phyloP scores from a whole-genome alignment of 2,329 filamentous ascomycete genomes.

The Blastomyces silverae region DNA sequence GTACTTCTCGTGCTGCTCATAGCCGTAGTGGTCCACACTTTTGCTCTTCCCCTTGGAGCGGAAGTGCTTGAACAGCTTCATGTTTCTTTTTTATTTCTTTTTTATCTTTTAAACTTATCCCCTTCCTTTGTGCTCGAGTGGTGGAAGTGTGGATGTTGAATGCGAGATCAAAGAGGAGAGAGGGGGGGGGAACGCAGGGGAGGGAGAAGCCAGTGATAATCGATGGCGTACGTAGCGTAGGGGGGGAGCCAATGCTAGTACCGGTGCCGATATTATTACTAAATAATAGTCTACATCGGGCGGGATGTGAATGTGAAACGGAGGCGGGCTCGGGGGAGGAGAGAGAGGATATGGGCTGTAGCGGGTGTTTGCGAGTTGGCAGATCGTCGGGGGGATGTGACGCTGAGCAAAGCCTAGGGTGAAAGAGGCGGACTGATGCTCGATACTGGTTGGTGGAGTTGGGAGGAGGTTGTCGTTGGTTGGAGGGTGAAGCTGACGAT shows the following conservation, averaged over 20 bases:
- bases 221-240: neutral
- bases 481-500: too few relatives aligned
- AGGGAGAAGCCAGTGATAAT: neutral
- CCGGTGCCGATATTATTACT: neutral
- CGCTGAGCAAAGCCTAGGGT: neutral
- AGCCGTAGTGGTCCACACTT: conserved; percentile 17
- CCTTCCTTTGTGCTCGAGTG: neutral
- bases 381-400: conserved; percentile 4
- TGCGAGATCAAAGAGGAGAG: neutral
- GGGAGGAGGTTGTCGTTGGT: too few relatives aligned
- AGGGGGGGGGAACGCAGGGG: neutral
- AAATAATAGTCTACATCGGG: neutral
- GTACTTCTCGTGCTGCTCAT: conserved; percentile 13
- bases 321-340: neutral
- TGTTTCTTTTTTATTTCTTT: conserved; percentile 4
- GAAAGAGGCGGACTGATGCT: neutral
- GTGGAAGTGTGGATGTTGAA: neutral
- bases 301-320: neutral
- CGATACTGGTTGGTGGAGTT: neutral
- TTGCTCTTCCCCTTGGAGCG: conserved; percentile 21
- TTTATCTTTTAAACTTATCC: neutral
- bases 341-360: neutral
- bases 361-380: neutral
- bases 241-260: neutral
- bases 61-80: conserved; percentile 26